Evolutionary conservation across 805 yeast species (phyloP), one percentile per base, ranked within the genome.

Genomic region (Starmerella geochares): DNA sequence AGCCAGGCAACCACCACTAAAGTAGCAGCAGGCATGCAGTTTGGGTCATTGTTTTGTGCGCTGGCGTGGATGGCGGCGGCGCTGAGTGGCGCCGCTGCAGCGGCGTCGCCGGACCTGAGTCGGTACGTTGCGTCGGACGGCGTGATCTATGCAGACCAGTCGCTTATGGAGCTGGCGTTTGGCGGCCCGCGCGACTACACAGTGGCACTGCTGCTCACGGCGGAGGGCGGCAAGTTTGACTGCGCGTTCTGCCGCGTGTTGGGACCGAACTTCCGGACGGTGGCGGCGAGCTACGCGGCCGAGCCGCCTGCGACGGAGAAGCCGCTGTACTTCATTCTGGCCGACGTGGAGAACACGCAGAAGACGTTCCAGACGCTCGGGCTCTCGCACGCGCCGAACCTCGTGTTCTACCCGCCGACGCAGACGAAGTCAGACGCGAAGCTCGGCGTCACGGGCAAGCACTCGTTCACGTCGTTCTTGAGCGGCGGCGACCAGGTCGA

Each of bases 351-450:
- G 41, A 77, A 77, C 42, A 72, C 79, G 14, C 74, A 73, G 58
- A 67, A 67, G 40, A 65, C 76, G 11, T 83, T 79, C 66, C 72
- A 71, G 58, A 63, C 69, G 14, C 69, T 82, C 57, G 63, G 74
- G 29, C 66, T 90, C 58, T 76, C 76, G 57, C 79, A 79, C 49
- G 95, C 90, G 24, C 98, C 98, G 27, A 80, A 83, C 61, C 61
- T 87, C 40, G 80, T 70, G 64, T 62, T 81, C 50, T 82, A 77
- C 63, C 83, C 88, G 19, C 70, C 78, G 11, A 62, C 62, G 0
- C 64, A 62, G 28, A 52, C 63, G 25, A 64, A 65, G 9, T 60
- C 67, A 13, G 55, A 60, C 11, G 62, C 64, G 23, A 67, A 63
- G 40, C 46, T 33, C 6, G 59, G 62, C 7, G 44, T 59, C 16